These are phyloP conservation scores for Amyloporia xantha DNA, from an alignment of 768 basidiomycete species.

Conservation along the genomic window DNA sequence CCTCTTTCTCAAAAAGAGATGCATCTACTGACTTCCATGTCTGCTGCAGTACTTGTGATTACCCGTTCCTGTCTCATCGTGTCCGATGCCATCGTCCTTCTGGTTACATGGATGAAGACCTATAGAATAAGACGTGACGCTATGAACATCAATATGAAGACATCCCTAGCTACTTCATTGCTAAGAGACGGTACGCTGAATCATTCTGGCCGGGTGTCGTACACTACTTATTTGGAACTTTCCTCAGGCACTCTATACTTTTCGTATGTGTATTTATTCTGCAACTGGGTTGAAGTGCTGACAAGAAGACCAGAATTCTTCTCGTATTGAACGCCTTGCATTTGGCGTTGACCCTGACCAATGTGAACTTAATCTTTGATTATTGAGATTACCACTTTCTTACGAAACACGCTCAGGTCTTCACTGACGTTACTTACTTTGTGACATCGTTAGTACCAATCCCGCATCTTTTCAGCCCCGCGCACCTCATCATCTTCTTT, in stretches of 20 bases:
- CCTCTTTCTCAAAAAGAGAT: too few species aligned
- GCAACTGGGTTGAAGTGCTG: too few species aligned
- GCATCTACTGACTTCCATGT: too few species aligned
- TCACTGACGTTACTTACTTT: slow-evolving; percentile 4
- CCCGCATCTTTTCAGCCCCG: neutral
- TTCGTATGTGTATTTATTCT: slow-evolving; percentile 4
- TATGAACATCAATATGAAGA: slow-evolving; percentile 3
- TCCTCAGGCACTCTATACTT: slow-evolving; percentile 8
- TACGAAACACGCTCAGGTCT: neutral
- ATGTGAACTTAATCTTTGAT: neutral
- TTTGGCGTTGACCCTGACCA: slow-evolving; percentile 1
- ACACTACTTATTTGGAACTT: too few species aligned
- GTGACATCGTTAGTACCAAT: slow-evolving; percentile 1
- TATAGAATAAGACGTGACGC: slow-evolving; percentile 7
- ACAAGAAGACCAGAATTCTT: slow-evolving; percentile 7
- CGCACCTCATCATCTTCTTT: neutral
- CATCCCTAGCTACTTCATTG: slow-evolving; percentile 1
- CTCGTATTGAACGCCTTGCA: slow-evolving; percentile 9
- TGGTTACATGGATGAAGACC: slow-evolving; percentile 8
- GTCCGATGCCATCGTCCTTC: slow-evolving; percentile 5
- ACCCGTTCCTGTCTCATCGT: slow-evolving; percentile 8
- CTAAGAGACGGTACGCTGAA: slow-evolving; percentile 13
- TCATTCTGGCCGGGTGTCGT: too few species aligned
- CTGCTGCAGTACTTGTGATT: neutral
- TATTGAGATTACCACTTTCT: neutral